Base-by-base conservation (phyloP, 1,139 yeast genomes). In the Geotrichum carabidarum region DNA sequence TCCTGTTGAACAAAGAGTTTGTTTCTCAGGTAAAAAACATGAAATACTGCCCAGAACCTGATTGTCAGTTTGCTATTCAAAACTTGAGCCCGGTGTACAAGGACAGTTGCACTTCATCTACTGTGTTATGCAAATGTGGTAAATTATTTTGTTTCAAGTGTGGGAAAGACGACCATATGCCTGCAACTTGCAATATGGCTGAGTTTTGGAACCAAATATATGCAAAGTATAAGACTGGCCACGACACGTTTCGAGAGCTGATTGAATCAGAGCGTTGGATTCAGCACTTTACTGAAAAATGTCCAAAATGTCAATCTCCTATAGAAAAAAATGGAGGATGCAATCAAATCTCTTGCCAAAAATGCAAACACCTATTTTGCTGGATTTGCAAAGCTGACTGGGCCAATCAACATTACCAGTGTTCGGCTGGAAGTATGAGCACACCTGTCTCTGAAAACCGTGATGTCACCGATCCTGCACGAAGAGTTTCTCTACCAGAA, bases 241-340 rank as follows among this genome's bases (percentile, higher is more conserved):
- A 12, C 2, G 40, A 11, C 4, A 7, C 15, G 2, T 17, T 37
- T 37, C 40, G n/a, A 11, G 40, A n/a, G 40, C 2, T n/a, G 15
- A 11, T n/a, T 2, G 15, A n/a, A 17, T 37, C 40, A 6, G 79
- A 84, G 1, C 81, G 85, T 63, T 93, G 98, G 98, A 83, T 93
- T 34, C 78, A 82, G 14, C 83, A 87, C 1, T 83, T 91, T 67
- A 90, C 99, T 1, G 86, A 89, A 63, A 79, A 80, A 50, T 91
- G 99, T 67, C 91, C 94, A 1, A 73, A 76, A 59, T 84, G 93
- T 68, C 69, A 68, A 17, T 66, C 83, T 0, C 69, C 75, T n/a
- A 78, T 78, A 50, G 80, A 87, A 64, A 86, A 91, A 66, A 86
- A 85, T 66, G 97, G 96, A 35, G 98, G 98, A 0, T 93, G 98